Base-by-base conservation (phyloP, 106 monocot species). In the Dactylorhiza incarnata region DNA sequence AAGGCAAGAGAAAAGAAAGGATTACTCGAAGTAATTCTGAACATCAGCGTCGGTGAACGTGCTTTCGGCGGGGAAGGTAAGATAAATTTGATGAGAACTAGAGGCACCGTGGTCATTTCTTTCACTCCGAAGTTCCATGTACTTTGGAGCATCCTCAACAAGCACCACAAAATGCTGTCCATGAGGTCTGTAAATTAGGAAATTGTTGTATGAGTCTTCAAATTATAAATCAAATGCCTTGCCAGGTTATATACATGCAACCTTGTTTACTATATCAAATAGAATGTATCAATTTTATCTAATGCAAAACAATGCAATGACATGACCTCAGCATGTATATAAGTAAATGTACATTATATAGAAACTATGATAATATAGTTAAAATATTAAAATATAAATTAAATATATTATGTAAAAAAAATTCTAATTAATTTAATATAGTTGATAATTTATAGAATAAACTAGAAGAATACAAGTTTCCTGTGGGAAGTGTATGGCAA, bases 11-110 rank as follows among this genome's bases (percentile, higher is more conserved):
- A 11, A 55, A 53, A 13, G 14, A 68, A 48, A 45, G 6, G 10
- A 52, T 85, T 92, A 92, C 92, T 77, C 80, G 73, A 92, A 92
- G 59, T 92, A 92, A 68, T 85, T 85, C 16, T 74, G 70, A 73
- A 92, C 89, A 78, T 92, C 92, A 25, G 85, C 83, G 68, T 92
- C 92, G 15, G 79, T 85, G 43, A 92, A 92, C 7, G 79, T 85
- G 76, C 92, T 87, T 73, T 92, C 92, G 29, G 89, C 85, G 70
- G 92, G 89, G 59, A 92, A 92, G 13, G 92, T 92, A 17, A 92
- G 89, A 82, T 92, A 92, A 22, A 92, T 92, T 76, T 92, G 92
- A 71, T 84, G 82, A 20, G 87, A 83, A 49, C 89, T 78, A 44
- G 86, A 53, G 45, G 51, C 24, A 44, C 76, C 75, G 1, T 20